Base-by-base conservation (phyloP, 805 yeast species). In the Pichia cabralensis region DNA sequence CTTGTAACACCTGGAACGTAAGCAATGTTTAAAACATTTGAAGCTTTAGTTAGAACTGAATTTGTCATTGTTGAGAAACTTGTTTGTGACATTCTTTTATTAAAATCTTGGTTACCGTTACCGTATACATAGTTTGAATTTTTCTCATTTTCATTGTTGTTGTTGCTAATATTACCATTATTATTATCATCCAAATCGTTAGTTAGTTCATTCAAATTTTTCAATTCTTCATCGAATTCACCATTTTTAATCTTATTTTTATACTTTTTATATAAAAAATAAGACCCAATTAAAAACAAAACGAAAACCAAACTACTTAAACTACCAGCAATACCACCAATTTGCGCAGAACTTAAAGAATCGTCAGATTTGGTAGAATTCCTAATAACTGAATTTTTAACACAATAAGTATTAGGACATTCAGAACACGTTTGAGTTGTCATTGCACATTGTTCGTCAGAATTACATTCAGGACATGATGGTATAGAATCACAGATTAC, bases 1-100 rank as follows among this genome's bases (percentile, higher is more conserved):
- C 71, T 67, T 5, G 86, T 82, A 29, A 86, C 96, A 24, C 96
- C 96, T 0, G 96, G 97, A 40, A 88, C 83, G 52, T 86, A 88
- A 3, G 95, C 95, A 38, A 89, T 80, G 14, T 95, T 95, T 41
- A 88, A 69, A 43, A 88, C 76, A 55, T 88, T 86, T 11, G 94
- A 81, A 4, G 94, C 94, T 47, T 80, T 74, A 9, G 92, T 78
- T 31, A 78, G 65, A 11, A 78, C 71, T 6, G 86, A 71, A 21
- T 81, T 71, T 8, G 88, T 80, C 30, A 41, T 27, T 29, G 58
- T 54, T 5, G 53, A 40, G 18, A 46, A 44, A 26, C 61, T 55
- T 11, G 49, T 52, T 34, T 56, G 55, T 13, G 57, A 48, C 33
- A 42, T 26, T 38, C 56, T 48, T 34, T 45, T 48, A n/a, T n/a